Percentiles rank a stretch among this genome's conserved stretches.
These are phyloP conservation scores for Wallacemonas sp. DNA, from an alignment of 208 protist species.

Conservation along the genomic window DNA sequence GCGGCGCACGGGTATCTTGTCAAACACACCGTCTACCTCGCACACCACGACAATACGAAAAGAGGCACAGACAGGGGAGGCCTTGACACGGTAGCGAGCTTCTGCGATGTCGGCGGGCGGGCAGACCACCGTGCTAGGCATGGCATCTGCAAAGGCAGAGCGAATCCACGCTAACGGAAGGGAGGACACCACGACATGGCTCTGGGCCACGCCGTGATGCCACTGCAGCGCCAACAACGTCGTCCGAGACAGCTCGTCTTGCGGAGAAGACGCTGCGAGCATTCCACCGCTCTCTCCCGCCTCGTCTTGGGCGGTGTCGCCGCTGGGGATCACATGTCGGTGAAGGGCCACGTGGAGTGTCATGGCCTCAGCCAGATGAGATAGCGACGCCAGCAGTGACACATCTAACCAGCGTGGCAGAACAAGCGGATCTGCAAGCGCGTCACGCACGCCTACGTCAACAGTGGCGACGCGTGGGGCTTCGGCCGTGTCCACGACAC, in stretches of 20 bases:
- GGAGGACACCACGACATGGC: too few species aligned
- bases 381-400: background rate
- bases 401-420: conserved; percentile 5
- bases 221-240: too few species aligned
- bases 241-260: too few species aligned
- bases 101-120: background rate
- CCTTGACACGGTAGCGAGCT: background rate
- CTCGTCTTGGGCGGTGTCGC: background rate
- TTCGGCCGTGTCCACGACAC: background rate
- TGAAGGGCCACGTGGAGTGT: background rate
- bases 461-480: background rate
- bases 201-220: too few species aligned
- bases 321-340: too few species aligned
- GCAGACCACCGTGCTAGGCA: background rate
- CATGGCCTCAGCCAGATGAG: background rate
- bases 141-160: too few species aligned
- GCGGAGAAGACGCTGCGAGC: too few species aligned
- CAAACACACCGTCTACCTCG: conserved; percentile 37
- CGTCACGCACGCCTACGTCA: background rate
- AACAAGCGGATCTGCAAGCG: too few species aligned
- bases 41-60: conserved; percentile 11
- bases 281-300: background rate
- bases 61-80: too few species aligned
- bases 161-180: too few species aligned
- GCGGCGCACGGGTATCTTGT: conserved; percentile 45